Percentiles rank a stretch among this genome's conserved stretches.
Conservation (phyloP, 179 eudicot species). For the Pouteria campechiana region DNA sequence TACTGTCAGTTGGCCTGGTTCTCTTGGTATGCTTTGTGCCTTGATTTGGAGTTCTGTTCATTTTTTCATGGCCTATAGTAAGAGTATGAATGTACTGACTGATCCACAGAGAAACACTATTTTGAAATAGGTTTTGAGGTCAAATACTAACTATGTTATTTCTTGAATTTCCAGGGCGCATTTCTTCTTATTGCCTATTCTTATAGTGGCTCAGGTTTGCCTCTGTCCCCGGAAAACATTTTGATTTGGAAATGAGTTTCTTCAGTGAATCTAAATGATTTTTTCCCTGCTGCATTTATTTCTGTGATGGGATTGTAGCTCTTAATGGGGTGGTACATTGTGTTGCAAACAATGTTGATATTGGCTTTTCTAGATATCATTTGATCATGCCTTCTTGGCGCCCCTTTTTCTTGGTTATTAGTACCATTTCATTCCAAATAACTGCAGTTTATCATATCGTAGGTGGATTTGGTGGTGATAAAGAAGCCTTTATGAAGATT, state of each 20-base stretch:
- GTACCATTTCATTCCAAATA: too few species aligned
- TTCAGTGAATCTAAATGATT: neutral
- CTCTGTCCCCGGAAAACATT: neutral
- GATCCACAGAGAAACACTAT: neutral
- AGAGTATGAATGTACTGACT: neutral
- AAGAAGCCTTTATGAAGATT: constrained; percentile 21
- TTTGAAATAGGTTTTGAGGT: neutral
- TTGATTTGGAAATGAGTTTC: neutral
- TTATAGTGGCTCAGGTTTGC: constrained; percentile 66
- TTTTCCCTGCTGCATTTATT: neutral
- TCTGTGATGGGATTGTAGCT: too few species aligned
- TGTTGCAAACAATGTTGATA: too few species aligned
- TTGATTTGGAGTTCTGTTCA: neutral
- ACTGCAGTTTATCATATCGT: neutral
- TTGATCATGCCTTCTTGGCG: too few species aligned
- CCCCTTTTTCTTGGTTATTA: too few species aligned
- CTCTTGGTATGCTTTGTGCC: constrained; percentile 44
- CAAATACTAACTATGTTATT: constrained; percentile 2
- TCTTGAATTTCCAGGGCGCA: constrained; percentile 44
- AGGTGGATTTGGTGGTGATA: constrained; percentile 27
- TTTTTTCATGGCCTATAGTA: neutral
- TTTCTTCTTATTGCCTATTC: constrained; percentile 54
- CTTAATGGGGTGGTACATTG: too few species aligned
- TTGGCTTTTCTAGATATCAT: too few species aligned
- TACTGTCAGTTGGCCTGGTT: constrained; percentile 51